A percentile compares a stretch with the other conserved stretches of the same genome.
These are phyloP conservation scores for Eimeria maxima DNA, from an alignment of 169 alveolate species.

Conservation along the genomic window DNA sequence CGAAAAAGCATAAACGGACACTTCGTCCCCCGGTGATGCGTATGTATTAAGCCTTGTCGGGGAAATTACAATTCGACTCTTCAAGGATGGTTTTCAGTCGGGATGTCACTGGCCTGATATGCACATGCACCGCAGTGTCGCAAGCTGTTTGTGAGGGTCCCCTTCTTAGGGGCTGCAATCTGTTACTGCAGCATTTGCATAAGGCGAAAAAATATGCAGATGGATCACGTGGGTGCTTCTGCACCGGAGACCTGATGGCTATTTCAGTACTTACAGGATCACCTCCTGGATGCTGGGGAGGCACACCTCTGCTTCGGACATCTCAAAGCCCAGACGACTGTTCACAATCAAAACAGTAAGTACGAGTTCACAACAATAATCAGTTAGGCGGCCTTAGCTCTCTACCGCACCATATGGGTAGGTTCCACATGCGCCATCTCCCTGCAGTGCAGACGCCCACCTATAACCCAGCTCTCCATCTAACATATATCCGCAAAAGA, in stretches of 20 bases:
- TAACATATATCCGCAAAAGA: background rate
- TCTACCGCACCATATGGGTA: background rate
- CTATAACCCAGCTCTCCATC: background rate
- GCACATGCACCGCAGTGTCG: background rate
- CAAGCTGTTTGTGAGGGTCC: background rate
- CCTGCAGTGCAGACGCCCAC: background rate
- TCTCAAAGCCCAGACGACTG: constrained; percentile 71
- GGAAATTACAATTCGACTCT: constrained; percentile 50
- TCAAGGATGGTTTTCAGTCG: constrained; percentile 27
- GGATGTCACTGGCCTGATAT: constrained; percentile 33
- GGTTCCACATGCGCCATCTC: background rate
- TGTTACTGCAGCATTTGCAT: background rate
- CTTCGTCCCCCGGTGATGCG: background rate
- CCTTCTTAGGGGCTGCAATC: background rate
- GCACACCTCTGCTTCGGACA: constrained; percentile 59
- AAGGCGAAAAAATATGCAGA: background rate
- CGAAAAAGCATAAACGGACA: background rate
- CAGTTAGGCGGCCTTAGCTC: background rate
- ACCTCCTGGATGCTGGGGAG: constrained; percentile 58
- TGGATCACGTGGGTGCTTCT: background rate
- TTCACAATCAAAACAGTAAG: constrained; percentile 9
- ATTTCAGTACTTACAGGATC: background rate
- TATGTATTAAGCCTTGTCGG: constrained; percentile 61
- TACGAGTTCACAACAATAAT: background rate
- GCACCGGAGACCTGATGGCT: background rate